Percentiles rank a stretch among this genome's conserved stretches.
Evolutionary conservation across 2,329 filamentous ascomycete genomes (phyloP).

Genomic region (Tolypocladium ovalisporum): DNA sequence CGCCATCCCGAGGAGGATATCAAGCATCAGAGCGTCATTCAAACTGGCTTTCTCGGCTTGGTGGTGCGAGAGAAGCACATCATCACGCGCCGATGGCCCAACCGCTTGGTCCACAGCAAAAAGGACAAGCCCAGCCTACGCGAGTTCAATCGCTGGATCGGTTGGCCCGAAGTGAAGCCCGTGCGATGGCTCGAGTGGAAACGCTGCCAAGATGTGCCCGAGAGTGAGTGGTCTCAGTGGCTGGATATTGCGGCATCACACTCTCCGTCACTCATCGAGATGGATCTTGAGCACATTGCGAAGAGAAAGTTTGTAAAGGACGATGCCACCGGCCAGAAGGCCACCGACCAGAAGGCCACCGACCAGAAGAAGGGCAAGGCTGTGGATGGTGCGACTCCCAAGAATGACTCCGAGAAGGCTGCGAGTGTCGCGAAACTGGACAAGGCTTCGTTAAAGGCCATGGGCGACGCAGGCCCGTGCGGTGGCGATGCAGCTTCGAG

Average conservation of each 20-base stretch:
- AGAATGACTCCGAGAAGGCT: too few relatives aligned
- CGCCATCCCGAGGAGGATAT: background rate
- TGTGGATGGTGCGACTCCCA: too few relatives aligned
- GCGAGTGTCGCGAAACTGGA: too few relatives aligned
- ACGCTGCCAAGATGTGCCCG: slow-evolving; percentile 3
- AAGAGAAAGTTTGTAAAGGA: too few relatives aligned
- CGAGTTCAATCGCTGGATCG: slow-evolving; percentile 11
- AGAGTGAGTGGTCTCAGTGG: background rate
- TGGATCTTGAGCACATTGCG: too few relatives aligned
- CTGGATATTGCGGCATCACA: background rate
- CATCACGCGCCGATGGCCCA: slow-evolving; percentile 12
- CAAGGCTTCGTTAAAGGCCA: too few relatives aligned
- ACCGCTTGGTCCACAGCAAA: slow-evolving; percentile 7
- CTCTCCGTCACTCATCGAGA: too few relatives aligned
- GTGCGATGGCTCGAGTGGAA: slow-evolving; percentile 17
- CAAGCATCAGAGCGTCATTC: slow-evolving; percentile 1
- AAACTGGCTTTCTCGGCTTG: slow-evolving; percentile 9
- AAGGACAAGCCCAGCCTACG: slow-evolving; percentile 3
- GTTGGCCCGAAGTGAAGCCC: slow-evolving; percentile 10
- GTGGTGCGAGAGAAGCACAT: slow-evolving; percentile 8
- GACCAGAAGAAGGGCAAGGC: too few relatives aligned
- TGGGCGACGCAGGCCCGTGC: too few relatives aligned
- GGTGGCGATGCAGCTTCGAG: too few relatives aligned
- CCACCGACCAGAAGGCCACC: too few relatives aligned
- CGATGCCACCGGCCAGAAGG: too few relatives aligned